These are phyloP conservation scores for Gorgonomyces haynaldii DNA, from an alignment of 192 early-diverging fungal genomes.

Conservation along the genomic window DNA sequence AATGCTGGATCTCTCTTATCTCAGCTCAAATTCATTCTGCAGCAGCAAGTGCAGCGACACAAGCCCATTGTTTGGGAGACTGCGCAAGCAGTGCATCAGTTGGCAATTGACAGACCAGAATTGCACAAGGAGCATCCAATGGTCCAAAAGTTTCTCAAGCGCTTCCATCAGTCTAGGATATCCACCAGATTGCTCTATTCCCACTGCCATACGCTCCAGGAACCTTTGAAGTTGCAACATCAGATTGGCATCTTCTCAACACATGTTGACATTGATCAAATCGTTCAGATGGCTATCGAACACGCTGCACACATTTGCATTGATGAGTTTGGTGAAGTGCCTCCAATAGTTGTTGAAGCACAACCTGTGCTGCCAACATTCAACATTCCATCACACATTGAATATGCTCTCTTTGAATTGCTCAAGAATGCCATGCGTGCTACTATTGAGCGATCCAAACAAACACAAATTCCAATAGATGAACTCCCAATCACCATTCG, in stretches of 20 bases:
- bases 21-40: too few relatives aligned
- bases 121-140: too few relatives aligned
- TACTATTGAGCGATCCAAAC: background rate
- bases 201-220: slow-evolving; percentile 20
- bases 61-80: too few relatives aligned
- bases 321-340: background rate
- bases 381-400: background rate
- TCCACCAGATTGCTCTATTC: slow-evolving; percentile 67
- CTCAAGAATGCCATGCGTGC: slow-evolving; percentile 8
- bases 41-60: too few relatives aligned
- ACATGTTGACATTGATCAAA: background rate
- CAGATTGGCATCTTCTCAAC: slow-evolving; percentile 6
- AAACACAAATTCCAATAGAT: background rate
- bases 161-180: slow-evolving; percentile 2
- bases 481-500: background rate
- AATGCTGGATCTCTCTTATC: too few relatives aligned
- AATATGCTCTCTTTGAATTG: slow-evolving; percentile 3
- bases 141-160: slow-evolving; percentile 1
- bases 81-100: too few relatives aligned
- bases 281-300: background rate
- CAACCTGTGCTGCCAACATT: background rate
- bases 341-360: slow-evolving; percentile 1
- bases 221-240: slow-evolving; percentile 10
- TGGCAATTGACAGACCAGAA: too few relatives aligned
- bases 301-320: background rate